Conservation (phyloP, 768 basidiomycete species). For the Pulveroboletus sp. region DNA sequence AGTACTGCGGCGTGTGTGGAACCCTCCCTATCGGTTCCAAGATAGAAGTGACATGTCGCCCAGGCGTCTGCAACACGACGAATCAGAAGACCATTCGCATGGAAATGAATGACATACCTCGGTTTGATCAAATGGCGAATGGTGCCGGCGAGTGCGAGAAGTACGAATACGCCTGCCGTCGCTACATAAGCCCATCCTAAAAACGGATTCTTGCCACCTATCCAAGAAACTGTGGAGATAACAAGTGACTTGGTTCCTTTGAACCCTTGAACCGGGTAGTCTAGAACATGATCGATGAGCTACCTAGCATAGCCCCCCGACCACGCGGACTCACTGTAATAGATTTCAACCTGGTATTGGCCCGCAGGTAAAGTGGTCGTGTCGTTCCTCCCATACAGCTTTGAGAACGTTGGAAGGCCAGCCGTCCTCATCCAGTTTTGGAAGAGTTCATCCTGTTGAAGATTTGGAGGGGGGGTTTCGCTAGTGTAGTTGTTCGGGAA, state of each 20-base stretch:
- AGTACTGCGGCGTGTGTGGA: conserved; percentile 9
- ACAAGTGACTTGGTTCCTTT: conserved; percentile 96
- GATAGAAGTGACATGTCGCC: conserved; percentile 86
- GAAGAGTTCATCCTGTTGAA: conserved; percentile 82
- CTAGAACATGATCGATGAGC: conserved; percentile 38
- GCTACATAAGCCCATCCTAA: conserved; percentile 98
- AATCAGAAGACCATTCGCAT: not conserved
- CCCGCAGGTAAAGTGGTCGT: conserved; percentile 65
- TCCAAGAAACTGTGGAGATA: conserved; percentile 97
- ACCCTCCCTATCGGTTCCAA: conserved; percentile 58
- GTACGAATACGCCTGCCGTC: conserved; percentile 79
- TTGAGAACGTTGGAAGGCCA: conserved; percentile 93
- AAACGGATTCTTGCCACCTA: conserved; percentile 98
- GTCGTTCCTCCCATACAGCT: conserved; percentile 92
- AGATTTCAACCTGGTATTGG: conserved; percentile 68
- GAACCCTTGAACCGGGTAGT: conserved; percentile 89
- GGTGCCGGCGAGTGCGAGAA: conserved; percentile 85
- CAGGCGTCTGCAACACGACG: conserved; percentile 50
- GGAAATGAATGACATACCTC: conserved; percentile 46
- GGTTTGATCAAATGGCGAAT: conserved; percentile 90
- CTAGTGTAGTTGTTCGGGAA: conserved; percentile 75
- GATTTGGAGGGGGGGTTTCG: conserved; percentile 63
- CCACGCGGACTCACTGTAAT: conserved; percentile 58
- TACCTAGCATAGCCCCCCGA: not conserved
- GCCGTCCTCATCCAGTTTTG: conserved; percentile 99